phyloP scores from a whole-genome alignment of 2,329 filamentous ascomycete species.

The Aspergillus uvarum region DNA sequence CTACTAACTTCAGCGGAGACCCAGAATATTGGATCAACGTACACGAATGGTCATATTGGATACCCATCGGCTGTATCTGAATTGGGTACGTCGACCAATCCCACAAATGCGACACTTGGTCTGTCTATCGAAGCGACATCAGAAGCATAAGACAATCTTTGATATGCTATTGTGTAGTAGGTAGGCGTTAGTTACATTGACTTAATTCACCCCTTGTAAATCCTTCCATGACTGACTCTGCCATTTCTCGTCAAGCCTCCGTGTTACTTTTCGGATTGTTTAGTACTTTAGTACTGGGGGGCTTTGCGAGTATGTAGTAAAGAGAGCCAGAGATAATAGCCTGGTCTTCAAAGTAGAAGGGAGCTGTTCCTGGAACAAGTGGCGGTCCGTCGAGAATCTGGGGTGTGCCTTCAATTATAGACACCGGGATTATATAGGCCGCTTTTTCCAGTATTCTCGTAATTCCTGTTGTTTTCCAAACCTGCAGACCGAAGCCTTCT shows the following conservation, averaged over 20 bases:
- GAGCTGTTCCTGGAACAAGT: conserved; percentile 10
- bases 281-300: not conserved
- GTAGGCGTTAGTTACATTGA: conserved; percentile 3
- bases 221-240: conserved; percentile 7
- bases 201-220: conserved; percentile 1
- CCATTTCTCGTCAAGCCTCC: conserved; percentile 2
- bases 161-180: conserved; percentile 1
- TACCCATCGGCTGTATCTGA: conserved; percentile 2
- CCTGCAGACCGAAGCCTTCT: conserved; percentile 8
- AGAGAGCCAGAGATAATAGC: conserved; percentile 11
- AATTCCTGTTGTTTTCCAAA: conserved; percentile 9
- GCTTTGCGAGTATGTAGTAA: conserved; percentile 11
- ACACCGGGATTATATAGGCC: not conserved
- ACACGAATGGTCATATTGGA: conserved; percentile 1
- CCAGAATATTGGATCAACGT: conserved; percentile 2
- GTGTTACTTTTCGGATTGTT: not conserved
- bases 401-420: conserved; percentile 10
- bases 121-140: conserved; percentile 3
- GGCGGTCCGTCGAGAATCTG: conserved; percentile 3
- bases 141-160: not conserved
- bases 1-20: not conserved
- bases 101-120: conserved; percentile 2
- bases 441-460: too few relatives aligned
- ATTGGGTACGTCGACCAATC: not conserved
- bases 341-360: conserved; percentile 9